phyloP scores from a whole-genome alignment of 1,139 yeast genomes.

The Chernovozyma aurita region DNA sequence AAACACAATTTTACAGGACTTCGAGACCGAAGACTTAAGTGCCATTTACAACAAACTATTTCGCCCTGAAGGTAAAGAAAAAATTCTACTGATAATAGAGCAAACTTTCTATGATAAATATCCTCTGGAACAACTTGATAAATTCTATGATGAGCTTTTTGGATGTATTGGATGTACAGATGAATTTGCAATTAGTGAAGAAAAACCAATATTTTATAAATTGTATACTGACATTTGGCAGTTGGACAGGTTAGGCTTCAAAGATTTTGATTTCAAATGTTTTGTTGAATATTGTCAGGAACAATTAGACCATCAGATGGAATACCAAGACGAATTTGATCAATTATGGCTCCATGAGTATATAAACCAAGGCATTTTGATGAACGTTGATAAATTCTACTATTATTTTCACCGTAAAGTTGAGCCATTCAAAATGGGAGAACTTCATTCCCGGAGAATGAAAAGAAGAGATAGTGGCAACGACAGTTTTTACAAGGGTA shows the following conservation, averaged over 20 bases:
- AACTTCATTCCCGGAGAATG: conserved; percentile 1
- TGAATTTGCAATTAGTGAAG: neutral
- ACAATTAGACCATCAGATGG: conserved; percentile 4
- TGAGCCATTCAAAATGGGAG: conserved; percentile 4
- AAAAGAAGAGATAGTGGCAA: conserved; percentile 3
- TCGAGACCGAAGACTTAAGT: conserved; percentile 6
- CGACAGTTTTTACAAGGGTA: neutral
- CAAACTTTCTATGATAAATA: conserved; percentile 6
- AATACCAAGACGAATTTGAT: neutral
- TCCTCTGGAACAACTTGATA: conserved; percentile 9
- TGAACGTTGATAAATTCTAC: conserved; percentile 9
- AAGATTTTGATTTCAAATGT: conserved; percentile 6
- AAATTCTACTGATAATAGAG: conserved; percentile 6
- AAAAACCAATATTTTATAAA: conserved; percentile 7
- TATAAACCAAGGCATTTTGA: conserved; percentile 6
- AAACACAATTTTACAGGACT: conserved; percentile 8
- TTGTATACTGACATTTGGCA: conserved; percentile 8
- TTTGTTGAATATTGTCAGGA: conserved; percentile 7
- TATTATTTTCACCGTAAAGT: conserved; percentile 6
- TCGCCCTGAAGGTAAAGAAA: conserved; percentile 5
- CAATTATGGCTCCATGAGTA: conserved; percentile 2
- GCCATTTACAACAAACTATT: conserved; percentile 8
- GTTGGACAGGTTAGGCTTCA: conserved; percentile 6
- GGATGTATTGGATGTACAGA: conserved; percentile 3
- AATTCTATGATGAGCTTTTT: conserved; percentile 7